These are phyloP conservation scores for Cladophialophora chaetospira DNA, from an alignment of 2,329 filamentous ascomycete species.

Conservation along the genomic window DNA sequence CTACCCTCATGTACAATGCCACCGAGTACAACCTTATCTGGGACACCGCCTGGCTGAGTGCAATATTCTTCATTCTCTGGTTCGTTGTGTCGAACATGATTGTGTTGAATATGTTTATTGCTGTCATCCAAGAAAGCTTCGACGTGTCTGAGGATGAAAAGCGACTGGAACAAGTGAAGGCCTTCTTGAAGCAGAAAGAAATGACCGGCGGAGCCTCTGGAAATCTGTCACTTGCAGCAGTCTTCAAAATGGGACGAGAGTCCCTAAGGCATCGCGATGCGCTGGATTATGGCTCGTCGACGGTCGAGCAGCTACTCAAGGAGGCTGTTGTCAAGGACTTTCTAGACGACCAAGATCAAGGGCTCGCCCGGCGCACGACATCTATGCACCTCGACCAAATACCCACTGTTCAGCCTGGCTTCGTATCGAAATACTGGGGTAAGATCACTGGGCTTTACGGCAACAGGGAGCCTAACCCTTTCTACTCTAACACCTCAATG, in stretches of 20 bases:
- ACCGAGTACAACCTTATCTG: constrained; percentile 67
- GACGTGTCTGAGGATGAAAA: constrained; percentile 99
- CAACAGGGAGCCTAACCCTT: constrained; percentile 83
- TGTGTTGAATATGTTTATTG: constrained; percentile 99
- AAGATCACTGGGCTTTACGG: constrained; percentile 59
- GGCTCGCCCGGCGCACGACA: constrained; percentile 32
- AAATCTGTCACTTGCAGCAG: constrained; percentile 74
- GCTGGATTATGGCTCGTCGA: constrained; percentile 85
- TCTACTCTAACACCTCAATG: constrained; percentile 80
- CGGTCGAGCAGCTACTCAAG: constrained; percentile 94
- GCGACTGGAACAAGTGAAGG: constrained; percentile 91
- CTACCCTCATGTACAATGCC: constrained; percentile 77
- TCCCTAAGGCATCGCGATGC: constrained; percentile 72
- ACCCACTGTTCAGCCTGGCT: constrained; percentile 57
- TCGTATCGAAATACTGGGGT: constrained; percentile 63
- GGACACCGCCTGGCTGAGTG: constrained; percentile 87
- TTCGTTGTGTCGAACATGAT: constrained; percentile 96
- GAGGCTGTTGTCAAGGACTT: constrained; percentile 95
- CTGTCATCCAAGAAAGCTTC: constrained; percentile 99
- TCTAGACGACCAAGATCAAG: constrained; percentile 69
- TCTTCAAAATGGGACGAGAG: constrained; percentile 65
- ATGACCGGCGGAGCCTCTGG: constrained; percentile 64
- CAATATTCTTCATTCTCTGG: constrained; percentile 89
- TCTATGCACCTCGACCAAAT: constrained; percentile 40
- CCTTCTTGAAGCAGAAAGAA: constrained; percentile 89